These are phyloP conservation scores for Papilionanthe hybrid DNA, from an alignment of 116 monocot genomes.

Conservation along the genomic window DNA sequence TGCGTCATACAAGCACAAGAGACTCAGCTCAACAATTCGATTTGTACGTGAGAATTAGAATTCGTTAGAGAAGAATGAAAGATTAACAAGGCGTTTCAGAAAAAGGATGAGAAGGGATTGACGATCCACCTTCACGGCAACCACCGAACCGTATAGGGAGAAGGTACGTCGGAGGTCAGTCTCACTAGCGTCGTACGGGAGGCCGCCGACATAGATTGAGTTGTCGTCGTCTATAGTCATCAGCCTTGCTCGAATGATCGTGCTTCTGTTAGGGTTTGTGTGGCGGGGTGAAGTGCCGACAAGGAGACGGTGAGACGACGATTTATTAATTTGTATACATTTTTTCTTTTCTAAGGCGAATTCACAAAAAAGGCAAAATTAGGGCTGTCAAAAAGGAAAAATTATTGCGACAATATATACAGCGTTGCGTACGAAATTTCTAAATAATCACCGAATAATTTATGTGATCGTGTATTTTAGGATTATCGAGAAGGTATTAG, in stretches of 20 bases:
- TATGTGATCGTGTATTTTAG: too few species aligned
- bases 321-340: too few species aligned
- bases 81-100: background rate
- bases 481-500: too few species aligned
- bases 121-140: slow-evolving; percentile 30
- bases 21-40: background rate
- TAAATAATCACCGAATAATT: too few species aligned
- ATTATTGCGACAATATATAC: too few species aligned
- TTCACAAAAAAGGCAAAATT: too few species aligned
- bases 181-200: slow-evolving; percentile 35
- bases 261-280: slow-evolving; percentile 3
- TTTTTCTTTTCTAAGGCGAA: too few species aligned
- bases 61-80: background rate
- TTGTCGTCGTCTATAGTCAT: slow-evolving; percentile 34
- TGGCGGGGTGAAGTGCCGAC: background rate
- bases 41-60: background rate
- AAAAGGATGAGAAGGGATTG: background rate
- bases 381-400: too few species aligned
- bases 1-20: background rate
- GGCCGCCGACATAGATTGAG: slow-evolving; percentile 32
- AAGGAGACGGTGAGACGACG: background rate
- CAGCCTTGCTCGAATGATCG: background rate
- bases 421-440: too few species aligned
- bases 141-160: slow-evolving; percentile 29
- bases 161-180: slow-evolving; percentile 27